Conservation (phyloP, 441 rosid genomes). For the Raphanus hybrid region DNA sequence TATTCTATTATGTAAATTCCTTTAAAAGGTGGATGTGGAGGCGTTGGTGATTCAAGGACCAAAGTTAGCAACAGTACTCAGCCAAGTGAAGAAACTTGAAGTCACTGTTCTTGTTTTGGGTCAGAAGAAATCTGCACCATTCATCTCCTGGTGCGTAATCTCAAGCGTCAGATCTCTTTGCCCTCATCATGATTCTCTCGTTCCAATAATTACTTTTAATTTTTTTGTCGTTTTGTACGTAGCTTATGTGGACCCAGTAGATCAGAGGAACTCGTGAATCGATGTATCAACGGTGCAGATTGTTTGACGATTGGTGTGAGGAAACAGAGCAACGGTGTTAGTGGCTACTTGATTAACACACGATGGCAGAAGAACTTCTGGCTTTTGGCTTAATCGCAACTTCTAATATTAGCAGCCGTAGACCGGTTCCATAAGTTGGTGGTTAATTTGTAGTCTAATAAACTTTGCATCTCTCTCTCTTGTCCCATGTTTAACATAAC, state of each 20-base stretch:
- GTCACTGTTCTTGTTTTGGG: slow-evolving; percentile 85
- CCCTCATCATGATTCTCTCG: slow-evolving; percentile 25
- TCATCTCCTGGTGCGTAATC: slow-evolving; percentile 61
- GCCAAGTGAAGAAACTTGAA: slow-evolving; percentile 95
- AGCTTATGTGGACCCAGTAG: slow-evolving; percentile 75
- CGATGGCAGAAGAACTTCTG: slow-evolving; percentile 94
- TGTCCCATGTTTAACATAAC: slow-evolving; percentile 31
- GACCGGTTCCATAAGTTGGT: background rate
- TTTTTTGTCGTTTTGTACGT: slow-evolving; percentile 25
- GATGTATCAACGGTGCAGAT: slow-evolving; percentile 75
- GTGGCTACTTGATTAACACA: slow-evolving; percentile 91
- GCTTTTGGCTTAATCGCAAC: slow-evolving; percentile 71
- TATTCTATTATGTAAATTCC: background rate
- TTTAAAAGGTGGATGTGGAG: slow-evolving; percentile 81
- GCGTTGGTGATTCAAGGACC: slow-evolving; percentile 91
- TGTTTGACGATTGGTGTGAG: slow-evolving; percentile 89
- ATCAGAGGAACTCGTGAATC: slow-evolving; percentile 74
- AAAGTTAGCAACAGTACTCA: slow-evolving; percentile 70
- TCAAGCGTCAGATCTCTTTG: slow-evolving; percentile 32
- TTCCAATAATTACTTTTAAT: slow-evolving; percentile 19
- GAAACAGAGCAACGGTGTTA: slow-evolving; percentile 81
- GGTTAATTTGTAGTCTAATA: slow-evolving; percentile 20
- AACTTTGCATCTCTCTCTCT: background rate
- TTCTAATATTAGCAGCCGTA: slow-evolving; percentile 1
- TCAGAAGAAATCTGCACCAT: slow-evolving; percentile 68